Evolutionary conservation across 2,329 filamentous ascomycete species (phyloP).

Genomic region (Tolypocladium guangdongense): DNA sequence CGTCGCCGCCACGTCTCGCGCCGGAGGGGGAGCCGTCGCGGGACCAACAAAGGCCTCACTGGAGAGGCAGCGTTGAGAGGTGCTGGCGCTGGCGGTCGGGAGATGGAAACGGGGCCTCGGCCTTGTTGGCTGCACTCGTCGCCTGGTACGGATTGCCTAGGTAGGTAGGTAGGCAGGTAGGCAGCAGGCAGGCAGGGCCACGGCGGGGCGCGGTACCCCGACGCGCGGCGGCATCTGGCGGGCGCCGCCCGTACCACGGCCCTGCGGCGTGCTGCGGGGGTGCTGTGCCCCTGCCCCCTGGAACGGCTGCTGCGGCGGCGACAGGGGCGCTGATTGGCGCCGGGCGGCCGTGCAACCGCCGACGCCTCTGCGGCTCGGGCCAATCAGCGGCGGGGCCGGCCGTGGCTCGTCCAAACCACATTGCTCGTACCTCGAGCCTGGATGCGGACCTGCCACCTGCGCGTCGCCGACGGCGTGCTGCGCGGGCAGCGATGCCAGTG

Average conservation of each 20-base stretch:
- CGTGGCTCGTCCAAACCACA: neutral
- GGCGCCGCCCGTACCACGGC: neutral
- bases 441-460: too few relatives aligned
- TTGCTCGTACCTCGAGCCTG: neutral
- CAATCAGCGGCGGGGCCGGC: conserved; percentile 10
- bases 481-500: neutral
- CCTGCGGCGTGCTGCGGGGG: too few relatives aligned
- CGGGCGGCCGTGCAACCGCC: conserved; percentile 26
- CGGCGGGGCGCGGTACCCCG: neutral
- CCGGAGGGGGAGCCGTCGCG: too few relatives aligned
- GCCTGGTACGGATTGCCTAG: too few relatives aligned
- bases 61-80: too few relatives aligned
- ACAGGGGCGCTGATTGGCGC: conserved; percentile 22
- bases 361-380: conserved; percentile 11
- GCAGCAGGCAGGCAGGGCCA: too few relatives aligned
- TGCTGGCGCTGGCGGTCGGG: too few relatives aligned
- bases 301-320: conserved; percentile 3
- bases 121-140: neutral
- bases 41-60: too few relatives aligned
- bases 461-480: too few relatives aligned
- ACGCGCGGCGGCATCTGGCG: neutral
- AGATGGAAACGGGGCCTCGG: too few relatives aligned
- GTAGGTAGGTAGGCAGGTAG: too few relatives aligned
- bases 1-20: too few relatives aligned
- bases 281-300: neutral